Conservation (phyloP, 768 basidiomycete genomes). For the Candolleomyces efflorescens region DNA sequence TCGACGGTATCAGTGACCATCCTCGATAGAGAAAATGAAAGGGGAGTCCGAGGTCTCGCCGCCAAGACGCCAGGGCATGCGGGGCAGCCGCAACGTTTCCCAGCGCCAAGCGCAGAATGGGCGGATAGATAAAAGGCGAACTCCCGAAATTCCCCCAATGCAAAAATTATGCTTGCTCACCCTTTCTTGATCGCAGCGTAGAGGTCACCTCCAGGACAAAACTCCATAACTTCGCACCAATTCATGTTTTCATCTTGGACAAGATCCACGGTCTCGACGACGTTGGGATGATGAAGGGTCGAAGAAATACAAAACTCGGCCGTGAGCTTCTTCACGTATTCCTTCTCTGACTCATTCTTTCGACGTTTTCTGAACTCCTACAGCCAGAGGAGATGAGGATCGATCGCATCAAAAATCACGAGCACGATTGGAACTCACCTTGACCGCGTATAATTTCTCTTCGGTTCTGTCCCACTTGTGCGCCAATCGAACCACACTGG, state of each 20-base stretch:
- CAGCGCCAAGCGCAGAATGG: neutral
- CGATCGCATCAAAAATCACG: neutral
- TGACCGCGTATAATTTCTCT: constrained; percentile 97
- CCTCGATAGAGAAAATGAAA: neutral
- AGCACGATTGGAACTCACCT: constrained; percentile 58
- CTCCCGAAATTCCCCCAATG: neutral
- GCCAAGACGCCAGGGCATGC: neutral
- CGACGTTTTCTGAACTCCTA: constrained; percentile 98
- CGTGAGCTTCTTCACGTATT: constrained; percentile 99
- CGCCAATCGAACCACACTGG: constrained; percentile 90
- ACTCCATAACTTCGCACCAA: constrained; percentile 99
- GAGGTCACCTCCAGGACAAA: constrained; percentile 95
- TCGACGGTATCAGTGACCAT: neutral
- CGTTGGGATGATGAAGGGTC: constrained; percentile 87
- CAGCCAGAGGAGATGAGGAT: neutral
- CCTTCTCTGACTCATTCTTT: constrained; percentile 98
- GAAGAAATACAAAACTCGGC: constrained; percentile 99
- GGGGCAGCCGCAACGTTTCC: neutral
- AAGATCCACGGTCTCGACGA: constrained; percentile 98
- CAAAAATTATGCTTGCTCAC: constrained; percentile 24
- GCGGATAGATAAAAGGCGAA: neutral
- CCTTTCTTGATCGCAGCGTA: constrained; percentile 99
- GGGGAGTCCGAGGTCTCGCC: neutral
- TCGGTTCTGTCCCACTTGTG: constrained; percentile 98
- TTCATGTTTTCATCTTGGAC: constrained; percentile 96